A percentile compares a stretch with the other conserved stretches of the same genome.
phyloP scores from a whole-genome alignment of 129 eudicot genomes.

The Lactuca sativa region DNA sequence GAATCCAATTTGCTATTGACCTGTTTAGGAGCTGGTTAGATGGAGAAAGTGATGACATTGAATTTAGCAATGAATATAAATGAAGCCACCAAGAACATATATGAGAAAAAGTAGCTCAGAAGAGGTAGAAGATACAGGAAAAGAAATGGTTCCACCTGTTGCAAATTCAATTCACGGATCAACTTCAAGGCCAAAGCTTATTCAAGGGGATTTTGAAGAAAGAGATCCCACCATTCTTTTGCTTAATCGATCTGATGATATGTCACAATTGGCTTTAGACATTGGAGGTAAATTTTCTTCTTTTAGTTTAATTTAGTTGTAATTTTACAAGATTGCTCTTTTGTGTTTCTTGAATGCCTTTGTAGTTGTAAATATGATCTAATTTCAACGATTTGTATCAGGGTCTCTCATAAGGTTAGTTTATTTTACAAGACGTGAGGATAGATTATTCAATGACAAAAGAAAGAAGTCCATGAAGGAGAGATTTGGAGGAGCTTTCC shows the following conservation, averaged over 20 bases:
- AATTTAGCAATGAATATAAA: slow-evolving; percentile 42
- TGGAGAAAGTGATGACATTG: slow-evolving; percentile 27
- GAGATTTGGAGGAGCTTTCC: slow-evolving; percentile 88
- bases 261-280: slow-evolving; percentile 86
- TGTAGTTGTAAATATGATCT: not conserved
- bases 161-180: slow-evolving; percentile 78
- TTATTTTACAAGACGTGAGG: slow-evolving; percentile 90
- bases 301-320: not conserved
- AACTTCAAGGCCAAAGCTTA: slow-evolving; percentile 78
- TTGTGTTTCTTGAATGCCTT: not conserved
- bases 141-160: slow-evolving; percentile 62
- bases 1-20: slow-evolving; percentile 42
- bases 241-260: slow-evolving; percentile 98
- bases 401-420: slow-evolving; percentile 91
- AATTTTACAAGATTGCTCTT: not conserved
- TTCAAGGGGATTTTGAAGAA: slow-evolving; percentile 99
- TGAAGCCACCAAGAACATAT: slow-evolving; percentile 40
- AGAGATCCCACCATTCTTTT: slow-evolving; percentile 78
- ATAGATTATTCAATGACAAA: slow-evolving; percentile 55
- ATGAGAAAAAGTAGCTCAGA: slow-evolving; percentile 14
- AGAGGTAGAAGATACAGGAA: slow-evolving; percentile 38
- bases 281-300: slow-evolving; percentile 72
- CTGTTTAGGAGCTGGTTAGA: slow-evolving; percentile 36
- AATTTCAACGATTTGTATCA: slow-evolving; percentile 25
- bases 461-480: slow-evolving; percentile 57